Evolutionary conservation across 305 asterid genomes (phyloP).

Genomic region (Rubia balearica): DNA sequence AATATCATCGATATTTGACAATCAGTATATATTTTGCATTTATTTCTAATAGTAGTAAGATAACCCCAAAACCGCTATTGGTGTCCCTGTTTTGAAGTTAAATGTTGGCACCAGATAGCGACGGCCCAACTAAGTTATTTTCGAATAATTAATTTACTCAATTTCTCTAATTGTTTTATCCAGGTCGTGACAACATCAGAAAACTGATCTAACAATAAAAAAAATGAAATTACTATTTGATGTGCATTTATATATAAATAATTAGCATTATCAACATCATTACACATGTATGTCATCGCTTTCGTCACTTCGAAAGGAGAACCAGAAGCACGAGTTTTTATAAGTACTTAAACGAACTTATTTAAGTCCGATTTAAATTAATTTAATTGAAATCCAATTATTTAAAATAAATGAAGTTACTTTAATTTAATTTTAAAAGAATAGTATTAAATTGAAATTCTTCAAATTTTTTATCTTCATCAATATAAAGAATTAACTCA

Average conservation of each 20-base stretch:
- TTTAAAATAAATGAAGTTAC: too few relatives aligned
- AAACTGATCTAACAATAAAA: not conserved
- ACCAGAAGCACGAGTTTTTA: too few relatives aligned
- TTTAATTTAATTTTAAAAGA: too few relatives aligned
- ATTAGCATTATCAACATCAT: not conserved
- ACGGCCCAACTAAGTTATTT: conserved; percentile 7
- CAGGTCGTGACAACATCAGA: not conserved
- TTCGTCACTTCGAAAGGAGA: conserved; percentile 6
- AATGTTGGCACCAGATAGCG: conserved; percentile 4
- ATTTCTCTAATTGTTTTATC: not conserved
- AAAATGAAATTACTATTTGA: not conserved
- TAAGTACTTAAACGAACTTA: too few relatives aligned
- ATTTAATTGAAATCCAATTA: too few relatives aligned
- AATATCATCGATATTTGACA: too few relatives aligned
- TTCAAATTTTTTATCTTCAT: too few relatives aligned
- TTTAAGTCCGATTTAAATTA: too few relatives aligned
- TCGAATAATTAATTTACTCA: not conserved
- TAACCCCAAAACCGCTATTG: conserved; percentile 3
- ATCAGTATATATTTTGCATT: too few relatives aligned
- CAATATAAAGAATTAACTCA: too few relatives aligned
- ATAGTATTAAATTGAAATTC: too few relatives aligned
- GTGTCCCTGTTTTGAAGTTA: conserved; percentile 7
- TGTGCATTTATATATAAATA: not conserved
- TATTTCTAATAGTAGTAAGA: not conserved
- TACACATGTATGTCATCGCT: conserved; percentile 3